Conservation (phyloP, 2,329 filamentous ascomycete species). For the Cucurbitaria berberidis region DNA sequence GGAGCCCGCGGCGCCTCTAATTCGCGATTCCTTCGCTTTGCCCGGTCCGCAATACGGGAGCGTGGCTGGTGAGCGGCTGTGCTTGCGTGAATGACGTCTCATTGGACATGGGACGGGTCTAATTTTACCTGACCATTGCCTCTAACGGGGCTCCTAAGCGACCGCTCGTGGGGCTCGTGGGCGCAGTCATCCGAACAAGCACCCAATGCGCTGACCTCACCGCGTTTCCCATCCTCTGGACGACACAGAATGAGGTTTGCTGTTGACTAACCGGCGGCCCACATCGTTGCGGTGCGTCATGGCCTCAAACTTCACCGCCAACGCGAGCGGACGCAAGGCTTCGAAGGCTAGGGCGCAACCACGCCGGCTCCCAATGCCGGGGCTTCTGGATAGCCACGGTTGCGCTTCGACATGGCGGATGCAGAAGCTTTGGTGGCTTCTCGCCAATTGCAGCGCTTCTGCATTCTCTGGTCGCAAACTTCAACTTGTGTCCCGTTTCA, state of each 20-base stretch:
- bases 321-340: constrained; percentile 8
- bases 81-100: constrained; percentile 6
- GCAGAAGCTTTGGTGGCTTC: constrained; percentile 5
- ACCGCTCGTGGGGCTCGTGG: constrained; percentile 19
- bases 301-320: constrained; percentile 26
- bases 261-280: constrained; percentile 5
- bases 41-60: constrained; percentile 18
- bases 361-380: neutral
- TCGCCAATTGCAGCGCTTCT: neutral
- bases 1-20: constrained; percentile 22
- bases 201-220: constrained; percentile 39
- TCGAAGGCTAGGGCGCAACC: neutral
- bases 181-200: constrained; percentile 22
- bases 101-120: constrained; percentile 22
- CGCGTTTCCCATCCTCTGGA: constrained; percentile 21
- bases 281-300: constrained; percentile 18
- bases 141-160: constrained; percentile 23
- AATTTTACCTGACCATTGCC: constrained; percentile 34
- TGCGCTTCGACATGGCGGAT: constrained; percentile 4
- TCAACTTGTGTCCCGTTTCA: constrained; percentile 9
- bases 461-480: constrained; percentile 9
- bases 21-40: constrained; percentile 34
- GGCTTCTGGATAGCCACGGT: constrained; percentile 10
- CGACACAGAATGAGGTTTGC: constrained; percentile 10
- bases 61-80: constrained; percentile 40